Evolutionary conservation across 108 stramenopile genomes (phyloP).

Genomic region (Tribonema minus): DNA sequence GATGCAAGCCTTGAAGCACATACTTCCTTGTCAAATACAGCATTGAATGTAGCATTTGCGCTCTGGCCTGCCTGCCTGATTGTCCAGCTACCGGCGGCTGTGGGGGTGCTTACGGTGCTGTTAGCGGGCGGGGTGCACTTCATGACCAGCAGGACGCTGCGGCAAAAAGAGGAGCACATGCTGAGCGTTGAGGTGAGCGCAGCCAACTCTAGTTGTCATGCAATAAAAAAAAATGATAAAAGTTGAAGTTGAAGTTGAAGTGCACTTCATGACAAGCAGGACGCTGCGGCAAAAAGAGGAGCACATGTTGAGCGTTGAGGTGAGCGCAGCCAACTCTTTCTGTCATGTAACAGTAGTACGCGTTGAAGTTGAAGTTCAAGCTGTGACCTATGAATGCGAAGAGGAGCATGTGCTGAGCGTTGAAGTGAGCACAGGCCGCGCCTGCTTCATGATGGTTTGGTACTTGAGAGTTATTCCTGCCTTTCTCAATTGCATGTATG

Average conservation of each 20-base stretch:
- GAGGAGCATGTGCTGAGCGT: neutral
- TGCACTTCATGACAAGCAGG: slow-evolving; percentile 13
- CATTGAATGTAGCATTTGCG: no score
- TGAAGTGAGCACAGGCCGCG: neutral
- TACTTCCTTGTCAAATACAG: no score
- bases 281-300: slow-evolving; percentile 1
- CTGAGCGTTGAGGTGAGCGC: neutral
- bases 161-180: neutral
- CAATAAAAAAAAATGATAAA: neutral
- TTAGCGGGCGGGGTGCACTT: no score
- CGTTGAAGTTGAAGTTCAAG: neutral
- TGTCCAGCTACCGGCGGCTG: no score
- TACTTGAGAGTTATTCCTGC: neutral
- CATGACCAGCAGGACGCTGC: neutral
- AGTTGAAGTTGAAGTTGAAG: neutral
- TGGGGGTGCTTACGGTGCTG: neutral
- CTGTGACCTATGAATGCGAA: neutral
- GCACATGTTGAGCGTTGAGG: slow-evolving; percentile 22
- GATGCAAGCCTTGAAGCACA: no score
- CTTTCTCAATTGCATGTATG: neutral
- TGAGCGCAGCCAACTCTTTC: slow-evolving; percentile 13
- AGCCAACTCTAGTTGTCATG: no score
- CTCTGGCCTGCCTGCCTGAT: no score
- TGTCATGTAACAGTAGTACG: neutral
- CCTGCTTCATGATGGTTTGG: neutral